Percentiles rank a stretch among this genome's conserved stretches.
Conservation (phyloP, 1,284 basidiomycete genomes). For the Pterula multifida region DNA sequence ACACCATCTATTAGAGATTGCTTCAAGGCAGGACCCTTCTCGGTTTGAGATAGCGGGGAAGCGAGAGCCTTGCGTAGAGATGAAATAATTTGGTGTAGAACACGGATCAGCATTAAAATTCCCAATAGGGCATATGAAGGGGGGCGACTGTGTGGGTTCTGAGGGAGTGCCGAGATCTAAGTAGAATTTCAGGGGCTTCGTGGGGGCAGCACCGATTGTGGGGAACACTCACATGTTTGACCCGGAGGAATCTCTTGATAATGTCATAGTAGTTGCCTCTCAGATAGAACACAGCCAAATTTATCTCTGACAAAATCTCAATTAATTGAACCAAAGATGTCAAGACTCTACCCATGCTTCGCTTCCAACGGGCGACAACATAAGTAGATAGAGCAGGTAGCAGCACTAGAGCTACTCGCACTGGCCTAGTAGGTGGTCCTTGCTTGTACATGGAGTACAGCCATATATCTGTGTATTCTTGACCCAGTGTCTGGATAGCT, state of each 20-base stretch:
- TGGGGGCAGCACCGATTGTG: slow-evolving; percentile 1
- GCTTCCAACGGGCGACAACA: slow-evolving; percentile 31
- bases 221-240: slow-evolving; percentile 53
- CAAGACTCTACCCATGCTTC: neutral
- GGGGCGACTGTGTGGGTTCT: slow-evolving; percentile 57
- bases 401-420: slow-evolving; percentile 47
- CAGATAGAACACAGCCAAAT: slow-evolving; percentile 76
- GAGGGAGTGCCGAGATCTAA: slow-evolving; percentile 63
- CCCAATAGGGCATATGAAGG: slow-evolving; percentile 83
- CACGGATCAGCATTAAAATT: slow-evolving; percentile 57
- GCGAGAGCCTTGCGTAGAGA: slow-evolving; percentile 22
- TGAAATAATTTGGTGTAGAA: slow-evolving; percentile 49
- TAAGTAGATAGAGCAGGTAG: slow-evolving; percentile 55
- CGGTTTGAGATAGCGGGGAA: slow-evolving; percentile 17
- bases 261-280: slow-evolving; percentile 72
- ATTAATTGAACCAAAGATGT: slow-evolving; percentile 35
- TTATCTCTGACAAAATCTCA: slow-evolving; percentile 55
- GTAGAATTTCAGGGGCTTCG: no score
- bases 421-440: slow-evolving; percentile 31
- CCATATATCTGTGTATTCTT: slow-evolving; percentile 87
- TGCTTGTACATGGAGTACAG: slow-evolving; percentile 37
- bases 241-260: slow-evolving; percentile 56
- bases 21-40: neutral
- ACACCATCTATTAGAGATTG: slow-evolving; percentile 46
- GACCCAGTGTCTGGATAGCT: slow-evolving; percentile 78